A percentile compares a stretch with the other conserved stretches of the same genome.
Conservation (phyloP, 176 grass and related monocot species). For the Juncus effusus region DNA sequence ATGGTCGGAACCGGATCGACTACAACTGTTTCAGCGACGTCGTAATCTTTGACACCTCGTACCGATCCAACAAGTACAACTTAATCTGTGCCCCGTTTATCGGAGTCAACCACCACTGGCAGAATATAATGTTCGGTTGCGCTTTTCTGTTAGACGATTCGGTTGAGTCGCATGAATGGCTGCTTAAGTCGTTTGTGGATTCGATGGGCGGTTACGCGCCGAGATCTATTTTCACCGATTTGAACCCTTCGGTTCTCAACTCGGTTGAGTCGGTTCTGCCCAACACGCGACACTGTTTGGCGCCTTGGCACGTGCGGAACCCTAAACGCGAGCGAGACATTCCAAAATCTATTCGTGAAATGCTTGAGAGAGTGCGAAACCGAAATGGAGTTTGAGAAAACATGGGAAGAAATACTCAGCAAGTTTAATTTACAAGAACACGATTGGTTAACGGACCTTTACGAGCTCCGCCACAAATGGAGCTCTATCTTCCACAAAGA, state of each 20-base stretch:
- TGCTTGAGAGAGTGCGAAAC: constrained; percentile 66
- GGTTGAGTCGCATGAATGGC: constrained; percentile 51
- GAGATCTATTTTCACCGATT: constrained; percentile 74
- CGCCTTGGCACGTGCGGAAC: constrained; percentile 52
- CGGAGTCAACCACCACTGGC: constrained; percentile 65
- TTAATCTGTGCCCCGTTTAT: constrained; percentile 63
- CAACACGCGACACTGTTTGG: constrained; percentile 49
- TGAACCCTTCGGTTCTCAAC: constrained; percentile 48
- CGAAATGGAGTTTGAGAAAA: constrained; percentile 56
- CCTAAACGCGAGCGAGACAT: constrained; percentile 46
- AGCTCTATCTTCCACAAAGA: constrained; percentile 55
- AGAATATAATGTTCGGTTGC: constrained; percentile 71
- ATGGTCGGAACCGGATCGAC: constrained; percentile 53
- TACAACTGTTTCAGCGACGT: constrained; percentile 74
- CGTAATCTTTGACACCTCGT: constrained; percentile 61
- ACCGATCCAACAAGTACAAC: constrained; percentile 60
- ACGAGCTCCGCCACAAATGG: constrained; percentile 72
- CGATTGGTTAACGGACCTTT: constrained; percentile 54
- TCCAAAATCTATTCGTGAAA: constrained; percentile 49
- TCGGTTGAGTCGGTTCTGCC: constrained; percentile 54
- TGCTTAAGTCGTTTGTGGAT: constrained; percentile 68
- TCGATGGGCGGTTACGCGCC: constrained; percentile 59
- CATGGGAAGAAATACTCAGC: constrained; percentile 57
- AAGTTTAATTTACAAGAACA: constrained; percentile 58
- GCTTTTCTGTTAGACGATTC: constrained; percentile 71